Conservation (phyloP, 176 grass and related monocot genomes). For the Thalia dealbata region DNA sequence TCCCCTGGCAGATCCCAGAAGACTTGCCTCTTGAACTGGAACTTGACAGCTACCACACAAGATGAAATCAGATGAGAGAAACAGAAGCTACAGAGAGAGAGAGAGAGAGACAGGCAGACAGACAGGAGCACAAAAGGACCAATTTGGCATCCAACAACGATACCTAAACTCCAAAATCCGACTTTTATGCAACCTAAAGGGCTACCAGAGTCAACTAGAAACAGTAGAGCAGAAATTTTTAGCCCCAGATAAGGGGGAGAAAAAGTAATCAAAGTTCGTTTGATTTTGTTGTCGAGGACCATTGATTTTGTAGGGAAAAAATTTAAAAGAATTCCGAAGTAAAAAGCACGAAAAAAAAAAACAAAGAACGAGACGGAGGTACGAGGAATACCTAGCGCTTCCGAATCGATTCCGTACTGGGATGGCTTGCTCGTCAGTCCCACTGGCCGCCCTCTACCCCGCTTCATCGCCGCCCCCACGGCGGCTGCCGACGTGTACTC, state of each 20-base stretch:
- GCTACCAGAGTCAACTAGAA: no score
- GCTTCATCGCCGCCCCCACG: conserved; percentile 72
- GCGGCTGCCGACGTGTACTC: conserved; percentile 61
- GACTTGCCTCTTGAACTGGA: background rate
- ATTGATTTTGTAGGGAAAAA: background rate
- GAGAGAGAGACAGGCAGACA: no score
- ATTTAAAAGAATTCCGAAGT: background rate
- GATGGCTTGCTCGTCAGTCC: conserved; percentile 40
- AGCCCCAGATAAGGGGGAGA: no score
- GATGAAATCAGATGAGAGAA: background rate
- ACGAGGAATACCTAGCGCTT: background rate
- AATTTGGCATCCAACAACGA: background rate
- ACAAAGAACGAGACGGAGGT: no score
- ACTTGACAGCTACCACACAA: background rate
- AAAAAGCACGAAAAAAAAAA: background rate
- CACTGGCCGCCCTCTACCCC: conserved; percentile 51
- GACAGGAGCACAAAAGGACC: background rate
- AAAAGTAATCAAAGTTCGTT: no score
- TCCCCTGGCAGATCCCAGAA: background rate
- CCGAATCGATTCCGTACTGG: conserved; percentile 1
- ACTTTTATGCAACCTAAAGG: background rate
- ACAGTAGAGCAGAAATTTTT: no score
- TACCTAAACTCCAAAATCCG: background rate
- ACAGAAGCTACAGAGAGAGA: background rate
- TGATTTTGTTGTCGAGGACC: no score